Evolutionary conservation across 257 asterid genomes (phyloP), one percentile per base, ranked within the genome.

Genomic region (Solanum corneliomulleri): DNA sequence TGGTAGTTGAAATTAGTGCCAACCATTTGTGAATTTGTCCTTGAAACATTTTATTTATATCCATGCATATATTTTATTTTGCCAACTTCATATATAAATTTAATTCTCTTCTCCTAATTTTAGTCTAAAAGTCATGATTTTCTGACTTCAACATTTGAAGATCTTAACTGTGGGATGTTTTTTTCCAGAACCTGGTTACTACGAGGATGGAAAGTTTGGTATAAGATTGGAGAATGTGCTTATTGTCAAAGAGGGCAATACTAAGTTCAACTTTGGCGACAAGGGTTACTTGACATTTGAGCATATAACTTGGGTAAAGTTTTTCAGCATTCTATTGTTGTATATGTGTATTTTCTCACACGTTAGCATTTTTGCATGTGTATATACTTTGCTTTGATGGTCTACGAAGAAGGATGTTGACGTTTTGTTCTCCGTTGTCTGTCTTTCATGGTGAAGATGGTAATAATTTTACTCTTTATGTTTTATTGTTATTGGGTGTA

Each of bases 201-300:
- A 97, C 2, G 99, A 97, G 94, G 99, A 95, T 84, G 99, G 99
- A 56, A 94, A 95, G 42, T 97, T 97, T 86, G 99, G 99, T 82
- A 87, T 97, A 91, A 93, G 99, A 91, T 88, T 96, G 92, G 99
- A 97, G 93, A 97, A 96, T 89, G 99, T 97, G 88, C 99, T 95
- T 64, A 89, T 97, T 12, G 87, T 97, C 25, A 96, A 94, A 86
- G 97, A 96, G 86, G 98, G 98, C 45, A 93, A 93, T 85, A 96
- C 99, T 49, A 92, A 95, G 93, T 96, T 93, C 97, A 95, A 97
- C 88, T 97, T 96, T 89, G 98, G 96, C 56, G 92, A 90, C 91
- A 93, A 82, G 91, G 98, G 97, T 44, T 97, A 96, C 92, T 91
- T 97, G 78, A 10, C 89, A 16, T 97, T 97, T 75, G 99, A 97